Evolutionary conservation across 2,329 filamentous ascomycete genomes (phyloP).

Genomic region (Ampelomyces quisqualis): DNA sequence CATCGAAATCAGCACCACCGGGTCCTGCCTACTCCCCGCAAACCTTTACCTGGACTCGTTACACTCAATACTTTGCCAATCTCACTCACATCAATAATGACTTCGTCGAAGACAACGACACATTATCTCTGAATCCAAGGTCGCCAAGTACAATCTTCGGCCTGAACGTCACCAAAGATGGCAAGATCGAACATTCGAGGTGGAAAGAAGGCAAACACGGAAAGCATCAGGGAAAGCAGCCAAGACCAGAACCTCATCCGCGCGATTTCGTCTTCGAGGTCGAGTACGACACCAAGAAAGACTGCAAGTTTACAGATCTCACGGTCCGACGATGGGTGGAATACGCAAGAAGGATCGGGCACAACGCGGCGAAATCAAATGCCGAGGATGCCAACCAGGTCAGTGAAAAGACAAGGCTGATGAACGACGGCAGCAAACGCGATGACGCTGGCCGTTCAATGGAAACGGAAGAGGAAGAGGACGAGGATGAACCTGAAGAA

Average conservation of each 20-base stretch:
- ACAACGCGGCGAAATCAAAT: conserved; percentile 38
- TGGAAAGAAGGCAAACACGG: conserved; percentile 68
- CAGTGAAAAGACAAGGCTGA: too few relatives aligned
- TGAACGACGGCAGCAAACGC: too few relatives aligned
- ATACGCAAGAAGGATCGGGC: conserved; percentile 76
- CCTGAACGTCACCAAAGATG: conserved; percentile 28
- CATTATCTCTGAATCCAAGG: conserved; percentile 9
- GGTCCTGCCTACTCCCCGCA: conserved; percentile 91
- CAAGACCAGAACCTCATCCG: conserved; percentile 57
- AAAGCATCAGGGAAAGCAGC: conserved; percentile 55
- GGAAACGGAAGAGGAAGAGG: conserved; percentile 29
- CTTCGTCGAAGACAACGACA: conserved; percentile 38
- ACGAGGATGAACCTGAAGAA: conserved; percentile 10
- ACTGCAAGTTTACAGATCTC: conserved; percentile 76
- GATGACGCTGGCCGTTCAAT: too few relatives aligned
- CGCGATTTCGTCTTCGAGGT: conserved; percentile 72
- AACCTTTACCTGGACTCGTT: conserved; percentile 73
- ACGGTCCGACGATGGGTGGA: conserved; percentile 80
- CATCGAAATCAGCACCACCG: conserved; percentile 69
- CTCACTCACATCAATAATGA: conserved; percentile 86
- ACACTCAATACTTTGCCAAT: conserved; percentile 91
- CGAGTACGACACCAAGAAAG: conserved; percentile 81
- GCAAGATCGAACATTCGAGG: conserved; percentile 38
- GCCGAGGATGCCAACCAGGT: too few relatives aligned
- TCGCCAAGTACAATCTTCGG: conserved; percentile 25